Base-by-base conservation (phyloP, 2,329 filamentous ascomycete genomes). In the Aspergillus tubingensis region DNA sequence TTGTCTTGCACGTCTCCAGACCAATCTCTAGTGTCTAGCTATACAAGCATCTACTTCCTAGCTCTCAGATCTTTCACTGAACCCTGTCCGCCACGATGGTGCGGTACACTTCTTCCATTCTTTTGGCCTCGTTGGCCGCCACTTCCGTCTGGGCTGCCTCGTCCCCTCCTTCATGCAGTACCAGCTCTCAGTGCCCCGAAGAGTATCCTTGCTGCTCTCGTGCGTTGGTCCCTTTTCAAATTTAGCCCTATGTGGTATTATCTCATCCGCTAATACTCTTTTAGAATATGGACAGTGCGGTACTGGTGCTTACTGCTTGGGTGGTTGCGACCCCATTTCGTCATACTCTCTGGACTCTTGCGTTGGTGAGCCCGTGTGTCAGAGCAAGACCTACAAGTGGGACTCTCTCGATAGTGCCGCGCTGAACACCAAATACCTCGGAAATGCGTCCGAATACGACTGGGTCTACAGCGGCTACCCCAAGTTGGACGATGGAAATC, bases 291-390 rank as follows among this genome's bases (percentile, higher is more conserved):
- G 91, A 70, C 84, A 94, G 77, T 98, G 95, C 72, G 95, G 94
- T 80, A 87, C 92, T 58, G 95, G 95, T 71, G 95, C 93, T 58
- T 98, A 91, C 84, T 99, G 95, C 73, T 86, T 99, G 19, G 95
- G 95, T 70, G 95, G 95, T 65, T 99, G 95, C 81, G 94, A 98
- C 74, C 91, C 92, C 32, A 85, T 88, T 73, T 89, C 88, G 79
- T 98, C 94, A 51, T 90, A 88, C 81, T 86, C 86, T 11, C 84
- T 97, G 68, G 87, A 96, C 67, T 88, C 94, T 2, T 99, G 95
- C 77, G 87, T 91, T 7, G 91, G 95, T 15, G 89, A 85, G 59
- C 94, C 95, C 5, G 84, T 91, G 30, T 99, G 95, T 82, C 74
- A 91, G 81, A 86, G 84, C 76, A 85, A 85, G 70, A 87, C 84